Conservation (phyloP, 192 early-diverging fungal genomes). For the Linnemannia elongata region DNA sequence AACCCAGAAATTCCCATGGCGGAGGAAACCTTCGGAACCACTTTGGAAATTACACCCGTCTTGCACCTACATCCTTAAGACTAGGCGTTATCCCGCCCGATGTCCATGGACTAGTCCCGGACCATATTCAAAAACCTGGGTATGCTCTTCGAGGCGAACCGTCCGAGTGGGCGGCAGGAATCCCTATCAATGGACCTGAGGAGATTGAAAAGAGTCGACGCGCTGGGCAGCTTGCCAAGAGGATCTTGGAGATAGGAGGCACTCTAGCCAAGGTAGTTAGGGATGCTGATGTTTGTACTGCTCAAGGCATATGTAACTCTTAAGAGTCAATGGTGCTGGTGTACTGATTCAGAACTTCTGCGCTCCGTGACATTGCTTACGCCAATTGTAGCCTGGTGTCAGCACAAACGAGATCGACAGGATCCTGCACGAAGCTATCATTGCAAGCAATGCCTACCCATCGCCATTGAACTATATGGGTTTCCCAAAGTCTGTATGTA, state of each 20-base stretch:
- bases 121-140: conserved; percentile 63
- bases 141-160: conserved; percentile 71
- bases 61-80: conserved; percentile 38
- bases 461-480: conserved; percentile 97
- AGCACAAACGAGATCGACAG: conserved; percentile 97
- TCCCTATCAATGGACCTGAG: conserved; percentile 55
- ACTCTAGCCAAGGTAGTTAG: conserved; percentile 59
- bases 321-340: not conserved
- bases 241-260: conserved; percentile 68
- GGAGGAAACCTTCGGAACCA: conserved; percentile 26
- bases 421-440: conserved; percentile 92
- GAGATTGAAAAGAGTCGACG: conserved; percentile 60
- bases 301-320: not conserved
- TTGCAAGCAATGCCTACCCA: conserved; percentile 92
- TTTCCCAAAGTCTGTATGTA: conserved; percentile 98
- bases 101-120: conserved; percentile 52
- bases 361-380: not conserved
- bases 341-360: not conserved
- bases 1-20: conserved; percentile 30
- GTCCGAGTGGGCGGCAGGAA: conserved; percentile 57
- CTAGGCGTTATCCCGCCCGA: conserved; percentile 35
- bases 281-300: not conserved
- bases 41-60: conserved; percentile 48
- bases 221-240: conserved; percentile 70
- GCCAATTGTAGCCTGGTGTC: conserved; percentile 64